Percentiles rank a stretch among this genome's conserved stretches.
These are phyloP conservation scores for Hyphopichia wangnamkhiaoensis DNA, from an alignment of 1,139 yeast genomes.

Conservation along the genomic window DNA sequence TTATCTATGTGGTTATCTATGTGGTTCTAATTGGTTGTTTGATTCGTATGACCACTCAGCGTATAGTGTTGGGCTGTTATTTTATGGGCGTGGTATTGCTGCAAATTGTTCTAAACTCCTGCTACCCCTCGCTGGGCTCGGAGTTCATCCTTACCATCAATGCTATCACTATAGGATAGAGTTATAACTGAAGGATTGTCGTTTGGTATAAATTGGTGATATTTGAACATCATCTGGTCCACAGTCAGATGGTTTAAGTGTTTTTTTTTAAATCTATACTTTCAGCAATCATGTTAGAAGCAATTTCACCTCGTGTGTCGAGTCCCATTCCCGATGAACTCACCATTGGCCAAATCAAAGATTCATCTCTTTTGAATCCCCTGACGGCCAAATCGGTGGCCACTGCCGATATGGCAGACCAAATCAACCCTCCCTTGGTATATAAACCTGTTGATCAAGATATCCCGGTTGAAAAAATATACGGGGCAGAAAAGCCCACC, in stretches of 20 bases:
- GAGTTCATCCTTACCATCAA: too few relatives aligned
- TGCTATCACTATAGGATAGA: too few relatives aligned
- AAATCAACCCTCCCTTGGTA: slow-evolving; percentile 25
- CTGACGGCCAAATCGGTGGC: slow-evolving; percentile 2
- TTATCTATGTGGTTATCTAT: too few relatives aligned
- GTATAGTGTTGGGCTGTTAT: too few relatives aligned
- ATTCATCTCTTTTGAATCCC: neutral
- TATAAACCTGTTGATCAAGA: slow-evolving; percentile 23
- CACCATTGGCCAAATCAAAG: slow-evolving; percentile 1
- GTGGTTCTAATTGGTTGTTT: too few relatives aligned
- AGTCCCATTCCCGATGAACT: slow-evolving; percentile 3
- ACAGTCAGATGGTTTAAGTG: too few relatives aligned
- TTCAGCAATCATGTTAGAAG: slow-evolving; percentile 1
- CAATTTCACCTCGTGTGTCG: slow-evolving; percentile 1
- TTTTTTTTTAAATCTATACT: neutral
- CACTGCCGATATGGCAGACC: slow-evolving; percentile 15
- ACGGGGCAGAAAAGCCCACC: slow-evolving; percentile 23
- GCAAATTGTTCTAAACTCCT: neutral
- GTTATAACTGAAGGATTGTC: too few relatives aligned
- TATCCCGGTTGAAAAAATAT: slow-evolving; percentile 27
- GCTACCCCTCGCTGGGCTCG: too few relatives aligned
- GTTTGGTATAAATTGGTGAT: too few relatives aligned
- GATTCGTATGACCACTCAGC: too few relatives aligned
- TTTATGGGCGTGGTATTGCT: neutral
- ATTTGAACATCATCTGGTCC: neutral